Percentiles rank a stretch among this genome's conserved stretches.
Conservation (phyloP, 768 basidiomycete genomes). For the Psilocybe sp. region DNA sequence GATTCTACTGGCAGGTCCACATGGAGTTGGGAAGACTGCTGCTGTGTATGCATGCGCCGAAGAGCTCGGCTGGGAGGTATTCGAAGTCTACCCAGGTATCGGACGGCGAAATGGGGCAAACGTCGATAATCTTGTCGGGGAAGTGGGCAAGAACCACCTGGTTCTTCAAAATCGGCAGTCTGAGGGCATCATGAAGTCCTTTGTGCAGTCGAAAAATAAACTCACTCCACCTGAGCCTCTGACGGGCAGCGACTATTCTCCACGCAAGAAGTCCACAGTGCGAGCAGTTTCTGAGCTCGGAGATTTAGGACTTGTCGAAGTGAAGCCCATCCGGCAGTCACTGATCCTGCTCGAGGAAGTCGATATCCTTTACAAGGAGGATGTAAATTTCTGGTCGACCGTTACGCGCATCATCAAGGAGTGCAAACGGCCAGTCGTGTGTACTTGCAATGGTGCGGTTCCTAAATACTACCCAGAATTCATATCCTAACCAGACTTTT, state of each 20-base stretch:
- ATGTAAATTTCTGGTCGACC: slow-evolving; percentile 81
- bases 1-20: slow-evolving; percentile 79
- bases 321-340: slow-evolving; percentile 64
- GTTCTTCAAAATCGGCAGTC: slow-evolving; percentile 37
- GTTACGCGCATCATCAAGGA: slow-evolving; percentile 78
- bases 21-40: slow-evolving; percentile 88
- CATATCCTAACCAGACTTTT: not conserved
- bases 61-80: slow-evolving; percentile 94
- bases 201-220: slow-evolving; percentile 14
- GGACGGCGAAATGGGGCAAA: slow-evolving; percentile 83
- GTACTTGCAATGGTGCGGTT: slow-evolving; percentile 90
- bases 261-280: slow-evolving; percentile 15
- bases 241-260: slow-evolving; percentile 16
- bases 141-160: slow-evolving; percentile 91
- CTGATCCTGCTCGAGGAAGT: slow-evolving; percentile 93
- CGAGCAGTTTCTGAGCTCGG: slow-evolving; percentile 7
- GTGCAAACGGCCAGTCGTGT: slow-evolving; percentile 84
- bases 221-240: slow-evolving; percentile 2
- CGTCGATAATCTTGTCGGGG: slow-evolving; percentile 80
- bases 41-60: slow-evolving; percentile 91
- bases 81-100: slow-evolving; percentile 95
- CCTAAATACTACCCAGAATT: not conserved
- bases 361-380: slow-evolving; percentile 88
- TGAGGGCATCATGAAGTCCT: slow-evolving; percentile 15
- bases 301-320: slow-evolving; percentile 12